phyloP scores from a whole-genome alignment of 2,329 filamentous ascomycete genomes.

The Zymoseptoria tritici region DNA sequence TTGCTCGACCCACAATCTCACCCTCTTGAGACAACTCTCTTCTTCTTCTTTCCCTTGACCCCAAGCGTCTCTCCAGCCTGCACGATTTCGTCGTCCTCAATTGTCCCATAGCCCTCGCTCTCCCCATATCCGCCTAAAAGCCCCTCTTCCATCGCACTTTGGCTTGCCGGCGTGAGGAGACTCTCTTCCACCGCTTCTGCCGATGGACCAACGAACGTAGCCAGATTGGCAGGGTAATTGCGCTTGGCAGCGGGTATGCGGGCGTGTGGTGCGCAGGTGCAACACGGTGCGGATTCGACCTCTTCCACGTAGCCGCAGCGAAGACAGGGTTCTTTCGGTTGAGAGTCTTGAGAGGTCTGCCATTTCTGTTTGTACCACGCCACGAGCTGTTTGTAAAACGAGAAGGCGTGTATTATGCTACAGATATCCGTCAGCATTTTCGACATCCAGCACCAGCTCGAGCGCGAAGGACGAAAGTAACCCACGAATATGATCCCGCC shows the following conservation, averaged over 20 bases:
- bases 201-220: not conserved
- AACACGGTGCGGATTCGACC: not conserved
- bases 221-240: not conserved
- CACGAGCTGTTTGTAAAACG: not conserved
- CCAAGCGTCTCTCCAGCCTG: not conserved
- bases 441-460: not conserved
- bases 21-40: not conserved
- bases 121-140: not conserved
- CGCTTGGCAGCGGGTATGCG: not conserved
- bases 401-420: not conserved
- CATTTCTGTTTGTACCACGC: not conserved
- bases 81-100: not conserved
- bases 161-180: not conserved
- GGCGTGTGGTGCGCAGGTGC: not conserved
- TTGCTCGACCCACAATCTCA: not conserved
- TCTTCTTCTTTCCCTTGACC: not conserved
- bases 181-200: not conserved
- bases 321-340: not conserved
- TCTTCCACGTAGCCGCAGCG: not conserved
- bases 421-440: not conserved
- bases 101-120: not conserved
- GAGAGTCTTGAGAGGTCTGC: not conserved
- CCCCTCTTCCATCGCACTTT: not conserved
- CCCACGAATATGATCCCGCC: not conserved
- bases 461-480: not conserved